Base-by-base conservation (phyloP, 2,329 filamentous ascomycete genomes). In the Aspergillus eucalypticola region DNA sequence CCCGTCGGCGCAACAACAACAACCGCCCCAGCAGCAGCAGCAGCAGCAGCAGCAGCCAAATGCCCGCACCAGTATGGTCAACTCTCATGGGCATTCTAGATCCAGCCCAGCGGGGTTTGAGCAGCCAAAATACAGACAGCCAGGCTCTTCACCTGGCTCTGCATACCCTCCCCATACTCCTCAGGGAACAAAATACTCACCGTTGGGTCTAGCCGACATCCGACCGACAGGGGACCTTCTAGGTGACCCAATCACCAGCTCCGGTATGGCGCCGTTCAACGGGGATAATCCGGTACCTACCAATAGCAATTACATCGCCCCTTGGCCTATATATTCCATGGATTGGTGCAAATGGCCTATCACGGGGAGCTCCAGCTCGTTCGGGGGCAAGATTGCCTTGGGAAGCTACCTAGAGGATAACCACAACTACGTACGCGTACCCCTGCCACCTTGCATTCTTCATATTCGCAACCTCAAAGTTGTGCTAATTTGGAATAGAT, bases 301-400 rank as follows among this genome's bases (percentile, higher is more conserved):
- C 5, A 96, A 94, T 64, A 96, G 92, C 82, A 97, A 94, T 75
- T 96, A 97, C 73, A 80, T 96, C 64, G 92, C 94, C 4, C 93
- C 94, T 0, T 99, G 95, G 92, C 90, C 92, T 13, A 88, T 96
- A 58, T 99, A 98, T 75, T 94, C 95, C 11, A 94, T 96, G 70
- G 95, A 99, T 79, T 99, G 95, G 95, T 99, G 95, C 81, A 99
- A 99, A 78, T 99, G 95, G 94, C 87, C 90, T 15, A 88, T 94
- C 2, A 87, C 92, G 42, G 70, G 88, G 78, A 69, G 60, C 49
- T 67, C 88, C 39, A 75, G 71, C 54, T 80, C 81, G 66, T 88
- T 91, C 63, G 92, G 91, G 3, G 95, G 95, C 41, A 98, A 98
- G 78, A 85, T 99, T 68, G 95, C 95, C 11, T 84, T 99, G 41